Conservation (phyloP, 2,329 filamentous ascomycete species). For the Scortechinia acanthostroma region DNA sequence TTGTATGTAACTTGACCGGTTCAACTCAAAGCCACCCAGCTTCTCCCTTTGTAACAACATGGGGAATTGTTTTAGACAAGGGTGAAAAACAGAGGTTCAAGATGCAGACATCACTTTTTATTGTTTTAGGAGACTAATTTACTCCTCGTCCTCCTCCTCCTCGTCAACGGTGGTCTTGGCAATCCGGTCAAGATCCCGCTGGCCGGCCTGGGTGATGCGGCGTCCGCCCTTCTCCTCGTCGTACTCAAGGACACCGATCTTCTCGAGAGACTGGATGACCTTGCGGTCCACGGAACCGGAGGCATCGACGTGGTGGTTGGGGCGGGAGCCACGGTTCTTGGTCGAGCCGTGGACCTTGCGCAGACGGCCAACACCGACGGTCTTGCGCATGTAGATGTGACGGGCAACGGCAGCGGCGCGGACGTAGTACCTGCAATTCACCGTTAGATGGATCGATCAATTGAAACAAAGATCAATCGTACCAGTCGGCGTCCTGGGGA, state of each 20-base stretch:
- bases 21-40: too few relatives aligned
- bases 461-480: conserved; percentile 14
- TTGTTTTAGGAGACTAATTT: too few relatives aligned
- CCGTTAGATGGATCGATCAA: not conserved
- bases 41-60: too few relatives aligned
- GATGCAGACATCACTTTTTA: too few relatives aligned
- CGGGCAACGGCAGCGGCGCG: conserved; percentile 61
- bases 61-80: too few relatives aligned
- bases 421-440: conserved; percentile 53
- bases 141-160: conserved; percentile 14
- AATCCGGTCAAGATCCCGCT: conserved; percentile 63
- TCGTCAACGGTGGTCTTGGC: conserved; percentile 31
- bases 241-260: conserved; percentile 63
- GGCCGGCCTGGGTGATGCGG: conserved; percentile 60
- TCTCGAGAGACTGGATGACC: conserved; percentile 61
- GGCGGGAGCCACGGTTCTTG: conserved; percentile 62
- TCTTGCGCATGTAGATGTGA: conserved; percentile 68
- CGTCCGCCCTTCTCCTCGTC: conserved; percentile 66
- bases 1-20: too few relatives aligned
- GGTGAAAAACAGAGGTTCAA: too few relatives aligned
- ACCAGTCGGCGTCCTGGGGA: conserved; percentile 64
- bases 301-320: conserved; percentile 62
- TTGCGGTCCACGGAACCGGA: conserved; percentile 63
- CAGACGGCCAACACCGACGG: conserved; percentile 62
- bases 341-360: conserved; percentile 58